Conservation (phyloP, 768 basidiomycete species). For the Calvatia gigantea region DNA sequence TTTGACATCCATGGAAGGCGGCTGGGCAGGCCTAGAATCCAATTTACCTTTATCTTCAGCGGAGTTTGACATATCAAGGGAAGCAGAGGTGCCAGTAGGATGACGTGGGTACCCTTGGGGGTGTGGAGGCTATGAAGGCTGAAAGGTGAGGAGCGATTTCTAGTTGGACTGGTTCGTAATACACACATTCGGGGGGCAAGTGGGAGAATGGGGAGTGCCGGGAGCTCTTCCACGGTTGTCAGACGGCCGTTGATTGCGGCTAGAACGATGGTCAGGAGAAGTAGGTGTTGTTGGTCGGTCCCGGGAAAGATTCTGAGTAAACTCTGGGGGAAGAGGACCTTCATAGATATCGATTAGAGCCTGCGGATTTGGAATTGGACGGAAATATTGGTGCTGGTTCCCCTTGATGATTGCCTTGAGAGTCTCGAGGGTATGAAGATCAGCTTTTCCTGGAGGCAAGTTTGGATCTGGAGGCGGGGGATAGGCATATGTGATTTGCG, state of each 20-base stretch:
- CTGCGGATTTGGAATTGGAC: constrained; percentile 61
- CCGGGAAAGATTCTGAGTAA: background rate
- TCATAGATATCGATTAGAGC: constrained; percentile 63
- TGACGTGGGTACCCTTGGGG: background rate
- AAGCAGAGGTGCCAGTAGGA: background rate
- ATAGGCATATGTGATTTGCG: background rate
- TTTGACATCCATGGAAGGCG: constrained; percentile 2
- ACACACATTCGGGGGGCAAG: constrained; percentile 14
- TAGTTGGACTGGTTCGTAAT: background rate
- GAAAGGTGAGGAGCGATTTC: background rate
- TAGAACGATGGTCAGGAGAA: background rate
- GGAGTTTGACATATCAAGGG: background rate
- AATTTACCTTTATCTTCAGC: constrained; percentile 1
- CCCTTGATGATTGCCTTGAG: constrained; percentile 71
- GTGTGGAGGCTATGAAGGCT: background rate
- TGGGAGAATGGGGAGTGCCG: constrained; percentile 5
- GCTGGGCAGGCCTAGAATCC: background rate
- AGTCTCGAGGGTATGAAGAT: constrained; percentile 71
- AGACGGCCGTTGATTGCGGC: background rate
- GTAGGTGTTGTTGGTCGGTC: background rate
- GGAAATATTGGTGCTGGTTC: constrained; percentile 70
- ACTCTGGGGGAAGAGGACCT: constrained; percentile 34
- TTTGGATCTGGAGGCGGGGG: background rate
- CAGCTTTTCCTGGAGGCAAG: constrained; percentile 55
- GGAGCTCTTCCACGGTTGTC: constrained; percentile 9